A percentile compares a stretch with the other conserved stretches of the same genome.
These are phyloP conservation scores for Ophiocordyceps camponoti-leonardi DNA, from an alignment of 2,329 filamentous ascomycete genomes.

Conservation along the genomic window DNA sequence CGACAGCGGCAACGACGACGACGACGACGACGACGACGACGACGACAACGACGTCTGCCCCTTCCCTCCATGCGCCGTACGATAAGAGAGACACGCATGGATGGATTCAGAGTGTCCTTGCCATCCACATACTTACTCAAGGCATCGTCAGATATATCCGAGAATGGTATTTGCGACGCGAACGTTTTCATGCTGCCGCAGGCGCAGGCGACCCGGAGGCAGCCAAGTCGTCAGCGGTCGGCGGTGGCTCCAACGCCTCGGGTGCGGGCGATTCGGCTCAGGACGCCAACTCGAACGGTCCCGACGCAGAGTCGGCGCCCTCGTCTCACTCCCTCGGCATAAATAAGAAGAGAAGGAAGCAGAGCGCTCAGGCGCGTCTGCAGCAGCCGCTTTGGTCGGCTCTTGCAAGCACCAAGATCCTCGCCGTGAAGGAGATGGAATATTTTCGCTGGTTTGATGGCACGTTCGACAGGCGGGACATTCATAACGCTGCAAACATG, in stretches of 20 bases:
- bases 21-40: background rate
- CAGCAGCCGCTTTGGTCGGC: constrained; percentile 90
- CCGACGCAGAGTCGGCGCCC: constrained; percentile 29
- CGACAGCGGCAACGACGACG: constrained; percentile 9
- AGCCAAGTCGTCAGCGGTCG: constrained; percentile 23
- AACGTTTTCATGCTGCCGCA: constrained; percentile 33
- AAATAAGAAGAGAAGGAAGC: constrained; percentile 71
- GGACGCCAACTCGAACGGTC: constrained; percentile 27
- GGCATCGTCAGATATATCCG: constrained; percentile 54
- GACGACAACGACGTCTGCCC: background rate
- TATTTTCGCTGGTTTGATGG: constrained; percentile 64
- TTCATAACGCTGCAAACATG: constrained; percentile 60
- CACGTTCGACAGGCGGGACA: constrained; percentile 58
- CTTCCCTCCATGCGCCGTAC: constrained; percentile 20
- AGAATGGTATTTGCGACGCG: constrained; percentile 47
- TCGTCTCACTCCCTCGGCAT: constrained; percentile 23
- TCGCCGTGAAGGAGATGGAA: constrained; percentile 82
- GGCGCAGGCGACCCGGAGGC: constrained; percentile 44
- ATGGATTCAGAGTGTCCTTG: constrained; percentile 51
- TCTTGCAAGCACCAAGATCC: constrained; percentile 88
- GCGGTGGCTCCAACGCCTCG: background rate
- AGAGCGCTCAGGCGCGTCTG: constrained; percentile 77
- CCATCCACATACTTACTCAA: constrained; percentile 60
- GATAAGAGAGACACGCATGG: constrained; percentile 43
- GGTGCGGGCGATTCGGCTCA: background rate